Percentiles rank a stretch among this genome's conserved stretches.
Evolutionary conservation across 371 early-diverging fungal genomes (phyloP).

Genomic region (Zopfochytrium polystomum): DNA sequence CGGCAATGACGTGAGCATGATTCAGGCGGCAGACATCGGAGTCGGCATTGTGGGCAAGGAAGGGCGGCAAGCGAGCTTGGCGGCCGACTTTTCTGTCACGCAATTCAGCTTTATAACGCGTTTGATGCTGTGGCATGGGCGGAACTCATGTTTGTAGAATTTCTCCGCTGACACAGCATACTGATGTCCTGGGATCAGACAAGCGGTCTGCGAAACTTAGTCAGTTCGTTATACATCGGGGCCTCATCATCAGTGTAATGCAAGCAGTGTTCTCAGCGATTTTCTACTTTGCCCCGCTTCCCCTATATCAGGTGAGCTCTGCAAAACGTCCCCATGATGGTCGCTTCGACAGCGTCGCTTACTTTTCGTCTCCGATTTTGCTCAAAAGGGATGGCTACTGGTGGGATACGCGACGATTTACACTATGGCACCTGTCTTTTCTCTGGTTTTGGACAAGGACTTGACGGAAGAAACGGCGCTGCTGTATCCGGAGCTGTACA

Average conservation of each 20-base stretch:
- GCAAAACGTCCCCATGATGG: constrained; percentile 5
- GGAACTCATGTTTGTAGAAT: constrained; percentile 82
- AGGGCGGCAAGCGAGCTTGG: constrained; percentile 95
- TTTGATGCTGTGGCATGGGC: constrained; percentile 95
- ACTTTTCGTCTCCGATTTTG: no score
- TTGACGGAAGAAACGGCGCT: constrained; percentile 87
- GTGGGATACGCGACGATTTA: constrained; percentile 80
- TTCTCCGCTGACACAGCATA: background rate
- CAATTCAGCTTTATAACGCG: constrained; percentile 88
- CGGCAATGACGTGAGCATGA: constrained; percentile 99
- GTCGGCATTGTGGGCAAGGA: constrained; percentile 99
- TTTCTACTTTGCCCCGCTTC: constrained; percentile 97
- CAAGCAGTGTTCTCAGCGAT: constrained; percentile 98
- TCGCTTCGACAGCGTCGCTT: constrained; percentile 1
- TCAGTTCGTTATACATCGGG: constrained; percentile 99
- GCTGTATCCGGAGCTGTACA: constrained; percentile 97
- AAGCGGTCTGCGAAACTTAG: constrained; percentile 91
- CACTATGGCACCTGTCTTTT: constrained; percentile 97
- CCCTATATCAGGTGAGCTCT: constrained; percentile 81
- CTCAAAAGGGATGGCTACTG: constrained; percentile 62
- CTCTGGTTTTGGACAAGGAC: constrained; percentile 90
- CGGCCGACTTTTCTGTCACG: constrained; percentile 94
- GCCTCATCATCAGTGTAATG: constrained; percentile 95
- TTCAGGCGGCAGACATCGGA: constrained; percentile 97
- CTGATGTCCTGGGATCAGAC: constrained; percentile 29